phyloP scores from a whole-genome alignment of 202 grass and related monocot species.

The Panicum virgatum region DNA sequence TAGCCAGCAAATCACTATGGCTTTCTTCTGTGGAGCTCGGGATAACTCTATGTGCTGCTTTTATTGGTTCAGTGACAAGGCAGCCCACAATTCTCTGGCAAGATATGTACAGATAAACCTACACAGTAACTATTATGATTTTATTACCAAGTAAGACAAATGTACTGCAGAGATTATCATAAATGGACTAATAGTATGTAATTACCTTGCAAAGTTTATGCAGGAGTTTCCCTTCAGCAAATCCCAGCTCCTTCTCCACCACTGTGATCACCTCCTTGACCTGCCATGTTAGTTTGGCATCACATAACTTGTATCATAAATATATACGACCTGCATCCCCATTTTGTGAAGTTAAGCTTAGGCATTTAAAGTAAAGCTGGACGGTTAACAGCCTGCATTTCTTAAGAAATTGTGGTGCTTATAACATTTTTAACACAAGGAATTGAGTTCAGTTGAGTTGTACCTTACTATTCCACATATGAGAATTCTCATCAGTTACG shows the following conservation, averaged over 20 bases:
- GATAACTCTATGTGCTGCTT: constrained; percentile 73
- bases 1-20: constrained; percentile 2
- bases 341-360: too few species aligned
- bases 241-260: constrained; percentile 84
- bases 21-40: constrained; percentile 28
- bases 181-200: background rate
- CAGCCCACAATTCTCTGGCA: constrained; percentile 77
- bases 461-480: constrained; percentile 63
- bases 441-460: background rate
- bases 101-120: constrained; percentile 92
- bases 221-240: constrained; percentile 65
- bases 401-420: background rate
- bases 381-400: constrained; percentile 8
- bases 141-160: background rate
- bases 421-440: background rate
- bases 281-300: constrained; percentile 45
- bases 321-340: constrained; percentile 6
- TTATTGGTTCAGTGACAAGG: constrained; percentile 83
- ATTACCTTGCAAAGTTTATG: constrained; percentile 79
- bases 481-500: constrained; percentile 41
- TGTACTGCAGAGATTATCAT: background rate
- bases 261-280: constrained; percentile 69
- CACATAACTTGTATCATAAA: background rate
- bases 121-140: background rate
- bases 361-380: background rate